A percentile compares a stretch with the other conserved stretches of the same genome.
phyloP scores from a whole-genome alignment of 352 stramenopile species.

The Thraustotheca clavata region DNA sequence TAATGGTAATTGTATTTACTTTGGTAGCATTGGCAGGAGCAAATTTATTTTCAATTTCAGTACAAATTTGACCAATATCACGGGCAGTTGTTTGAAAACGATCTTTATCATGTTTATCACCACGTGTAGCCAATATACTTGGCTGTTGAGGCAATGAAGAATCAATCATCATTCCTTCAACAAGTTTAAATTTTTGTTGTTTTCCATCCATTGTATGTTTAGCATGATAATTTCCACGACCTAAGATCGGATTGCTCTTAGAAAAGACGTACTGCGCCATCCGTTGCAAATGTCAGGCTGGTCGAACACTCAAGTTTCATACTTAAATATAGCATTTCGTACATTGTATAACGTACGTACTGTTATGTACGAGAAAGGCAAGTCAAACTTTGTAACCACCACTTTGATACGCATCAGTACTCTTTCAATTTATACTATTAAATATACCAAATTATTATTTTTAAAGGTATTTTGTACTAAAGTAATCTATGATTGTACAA shows the following conservation, averaged over 20 bases:
- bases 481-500: too few species aligned
- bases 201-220: constrained; percentile 57
- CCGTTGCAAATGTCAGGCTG: too few species aligned
- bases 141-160: constrained; percentile 45
- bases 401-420: too few species aligned
- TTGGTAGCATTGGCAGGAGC: constrained; percentile 69
- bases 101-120: constrained; percentile 44
- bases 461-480: too few species aligned
- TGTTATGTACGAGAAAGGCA: too few species aligned
- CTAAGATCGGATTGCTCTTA: constrained; percentile 50
- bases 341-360: too few species aligned
- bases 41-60: constrained; percentile 61
- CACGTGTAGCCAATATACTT: constrained; percentile 44
- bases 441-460: too few species aligned
- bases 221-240: constrained; percentile 63
- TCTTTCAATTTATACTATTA: too few species aligned
- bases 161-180: constrained; percentile 55
- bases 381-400: too few species aligned
- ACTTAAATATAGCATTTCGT: too few species aligned
- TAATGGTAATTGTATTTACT: constrained; percentile 7
- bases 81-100: constrained; percentile 51
- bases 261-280: constrained; percentile 14
- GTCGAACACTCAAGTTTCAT: too few species aligned
- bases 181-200: constrained; percentile 71
- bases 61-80: constrained; percentile 40